These are phyloP conservation scores for Prinsepia uniflora DNA, from an alignment of 306 rosid species.

Conservation along the genomic window DNA sequence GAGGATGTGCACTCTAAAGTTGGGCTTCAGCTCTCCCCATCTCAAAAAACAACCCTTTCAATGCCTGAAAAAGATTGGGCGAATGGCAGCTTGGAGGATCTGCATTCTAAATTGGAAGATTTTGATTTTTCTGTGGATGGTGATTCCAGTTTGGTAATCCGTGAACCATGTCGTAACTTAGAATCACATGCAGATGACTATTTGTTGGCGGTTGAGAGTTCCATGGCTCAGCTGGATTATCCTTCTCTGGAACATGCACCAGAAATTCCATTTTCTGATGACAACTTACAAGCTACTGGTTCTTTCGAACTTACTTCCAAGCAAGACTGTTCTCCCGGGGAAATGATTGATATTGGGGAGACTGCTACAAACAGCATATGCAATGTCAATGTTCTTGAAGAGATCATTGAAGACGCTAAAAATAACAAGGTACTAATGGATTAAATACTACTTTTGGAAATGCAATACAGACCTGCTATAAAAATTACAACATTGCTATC, in stretches of 20 bases:
- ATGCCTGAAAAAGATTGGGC: conserved; percentile 20
- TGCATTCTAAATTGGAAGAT: conserved; percentile 23
- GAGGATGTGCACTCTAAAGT: background rate
- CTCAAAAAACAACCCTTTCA: conserved; percentile 9
- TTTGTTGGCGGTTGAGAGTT: conserved; percentile 22
- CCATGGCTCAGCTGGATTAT: conserved; percentile 23
- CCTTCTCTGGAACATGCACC: conserved; percentile 18
- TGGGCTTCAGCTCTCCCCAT: conserved; percentile 22
- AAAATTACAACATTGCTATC: background rate
- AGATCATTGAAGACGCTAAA: conserved; percentile 73
- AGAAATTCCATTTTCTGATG: conserved; percentile 10
- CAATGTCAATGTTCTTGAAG: conserved; percentile 61
- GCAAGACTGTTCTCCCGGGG: conserved; percentile 24
- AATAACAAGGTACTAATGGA: conserved; percentile 66
- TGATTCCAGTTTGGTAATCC: conserved; percentile 7
- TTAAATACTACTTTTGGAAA: conserved; percentile 4
- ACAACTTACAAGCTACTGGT: conserved; percentile 25
- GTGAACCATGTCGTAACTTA: background rate
- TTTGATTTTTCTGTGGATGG: conserved; percentile 18
- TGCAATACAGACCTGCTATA: background rate
- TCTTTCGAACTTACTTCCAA: conserved; percentile 23
- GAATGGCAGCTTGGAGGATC: conserved; percentile 7
- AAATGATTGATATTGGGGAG: conserved; percentile 35
- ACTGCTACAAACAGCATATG: conserved; percentile 23
- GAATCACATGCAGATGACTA: conserved; percentile 26